Percentiles rank a stretch among this genome's conserved stretches.
phyloP scores from a whole-genome alignment of 169 alveolate species.

The Sarcocystis neurona region DNA sequence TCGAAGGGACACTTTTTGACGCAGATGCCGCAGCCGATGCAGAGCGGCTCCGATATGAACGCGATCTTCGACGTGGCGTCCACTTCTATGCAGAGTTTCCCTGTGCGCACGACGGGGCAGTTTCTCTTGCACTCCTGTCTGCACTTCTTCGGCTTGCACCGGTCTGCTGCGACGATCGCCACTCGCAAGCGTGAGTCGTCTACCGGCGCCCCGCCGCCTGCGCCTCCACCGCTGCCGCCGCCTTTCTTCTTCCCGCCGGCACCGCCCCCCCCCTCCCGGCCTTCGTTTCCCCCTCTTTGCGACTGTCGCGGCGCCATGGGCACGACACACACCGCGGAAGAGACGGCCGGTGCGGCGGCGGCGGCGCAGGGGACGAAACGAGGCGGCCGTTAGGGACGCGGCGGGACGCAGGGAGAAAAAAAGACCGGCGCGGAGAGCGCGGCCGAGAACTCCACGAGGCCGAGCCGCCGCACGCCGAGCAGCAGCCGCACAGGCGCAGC shows the following conservation, averaged over 20 bases:
- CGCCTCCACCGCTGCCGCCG: background rate
- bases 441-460: background rate
- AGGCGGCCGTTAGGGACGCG: background rate
- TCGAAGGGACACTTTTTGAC: slow-evolving; percentile 99
- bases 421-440: background rate
- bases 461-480: background rate
- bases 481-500: no score
- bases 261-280: background rate
- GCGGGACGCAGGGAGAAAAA: background rate
- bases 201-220: slow-evolving; percentile 48
- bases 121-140: slow-evolving; percentile 90
- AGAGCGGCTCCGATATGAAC: slow-evolving; percentile 94
- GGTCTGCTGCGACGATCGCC: slow-evolving; percentile 97
- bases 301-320: background rate
- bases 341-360: background rate
- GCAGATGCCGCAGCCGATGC: slow-evolving; percentile 99
- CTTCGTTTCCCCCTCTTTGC: background rate
- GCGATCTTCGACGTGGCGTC: slow-evolving; percentile 93
- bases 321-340: no score
- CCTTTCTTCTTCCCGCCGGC: background rate
- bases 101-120: slow-evolving; percentile 93
- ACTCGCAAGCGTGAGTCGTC: slow-evolving; percentile 94
- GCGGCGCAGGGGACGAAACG: background rate
- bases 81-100: slow-evolving; percentile 97
- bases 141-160: slow-evolving; percentile 97